A percentile compares a stretch with the other conserved stretches of the same genome.
Conservation (phyloP, 2,329 filamentous ascomycete genomes). For the Tolypocladium inflatum region DNA sequence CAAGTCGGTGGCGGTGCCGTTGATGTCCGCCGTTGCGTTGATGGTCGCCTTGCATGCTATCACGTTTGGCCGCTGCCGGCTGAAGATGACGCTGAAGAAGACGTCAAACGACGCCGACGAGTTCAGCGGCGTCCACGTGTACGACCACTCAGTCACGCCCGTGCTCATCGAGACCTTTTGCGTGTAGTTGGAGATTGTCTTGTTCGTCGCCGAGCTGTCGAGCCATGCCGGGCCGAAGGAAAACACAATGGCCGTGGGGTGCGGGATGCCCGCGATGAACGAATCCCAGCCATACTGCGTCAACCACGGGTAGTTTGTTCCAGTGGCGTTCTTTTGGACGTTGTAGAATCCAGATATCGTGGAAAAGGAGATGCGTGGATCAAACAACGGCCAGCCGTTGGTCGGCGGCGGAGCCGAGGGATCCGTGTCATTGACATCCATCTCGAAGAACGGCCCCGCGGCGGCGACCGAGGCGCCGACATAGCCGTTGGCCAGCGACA, state of each 20-base stretch:
- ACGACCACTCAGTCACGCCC: constrained; percentile 55
- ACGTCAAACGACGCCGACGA: constrained; percentile 17
- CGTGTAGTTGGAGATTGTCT: constrained; percentile 49
- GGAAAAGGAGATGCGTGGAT: constrained; percentile 53
- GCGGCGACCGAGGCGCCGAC: constrained; percentile 17
- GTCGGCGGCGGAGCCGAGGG: constrained; percentile 20
- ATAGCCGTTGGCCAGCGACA: constrained; percentile 19
- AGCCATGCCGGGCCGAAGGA: constrained; percentile 45
- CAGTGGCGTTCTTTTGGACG: constrained; percentile 44
- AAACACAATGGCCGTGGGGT: constrained; percentile 38
- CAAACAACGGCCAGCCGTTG: constrained; percentile 60
- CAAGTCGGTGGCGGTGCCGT: constrained; percentile 54
- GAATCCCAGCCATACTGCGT: constrained; percentile 52
- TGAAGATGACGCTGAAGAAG: constrained; percentile 39
- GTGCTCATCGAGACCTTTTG: constrained; percentile 53
- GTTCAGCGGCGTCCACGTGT: constrained; percentile 51
- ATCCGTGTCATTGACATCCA: constrained; percentile 9
- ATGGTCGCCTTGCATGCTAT: constrained; percentile 55
- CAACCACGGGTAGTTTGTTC: constrained; percentile 58
- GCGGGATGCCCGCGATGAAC: constrained; percentile 61
- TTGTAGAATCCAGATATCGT: constrained; percentile 62
- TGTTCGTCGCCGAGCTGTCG: constrained; percentile 48
- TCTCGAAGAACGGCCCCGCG: constrained; percentile 17
- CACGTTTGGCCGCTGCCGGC: constrained; percentile 43
- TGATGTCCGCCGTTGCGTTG: constrained; percentile 43